Evolutionary conservation across 1,284 basidiomycete genomes (phyloP).

Genomic region (Puccinia coronata): DNA sequence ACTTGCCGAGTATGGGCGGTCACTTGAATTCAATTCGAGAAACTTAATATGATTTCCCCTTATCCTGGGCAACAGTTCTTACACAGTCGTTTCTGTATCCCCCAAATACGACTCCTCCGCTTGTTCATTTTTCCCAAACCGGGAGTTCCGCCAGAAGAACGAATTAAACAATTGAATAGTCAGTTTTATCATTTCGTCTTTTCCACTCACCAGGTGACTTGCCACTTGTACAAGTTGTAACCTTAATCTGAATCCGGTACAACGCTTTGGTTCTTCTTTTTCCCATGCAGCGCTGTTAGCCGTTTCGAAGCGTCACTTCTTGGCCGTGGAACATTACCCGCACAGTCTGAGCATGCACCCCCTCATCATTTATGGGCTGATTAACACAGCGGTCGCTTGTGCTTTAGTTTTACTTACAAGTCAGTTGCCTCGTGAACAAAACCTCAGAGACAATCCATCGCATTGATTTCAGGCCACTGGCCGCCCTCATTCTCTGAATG

Average conservation of each 20-base stretch:
- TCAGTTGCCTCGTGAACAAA: not conserved
- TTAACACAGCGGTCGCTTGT: slow-evolving; percentile 34
- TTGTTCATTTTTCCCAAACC: slow-evolving; percentile 36
- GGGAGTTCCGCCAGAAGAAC: slow-evolving; percentile 23
- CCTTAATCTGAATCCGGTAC: not conserved
- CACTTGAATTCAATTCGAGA: not conserved
- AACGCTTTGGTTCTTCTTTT: not conserved
- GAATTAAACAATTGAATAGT: slow-evolving; percentile 21
- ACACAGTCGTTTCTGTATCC: slow-evolving; percentile 7
- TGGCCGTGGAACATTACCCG: not conserved
- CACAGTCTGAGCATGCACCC: slow-evolving; percentile 26
- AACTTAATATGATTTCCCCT: not conserved
- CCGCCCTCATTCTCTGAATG: not conserved
- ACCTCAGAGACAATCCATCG: not conserved
- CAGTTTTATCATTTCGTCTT: not conserved
- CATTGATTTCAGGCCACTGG: not conserved
- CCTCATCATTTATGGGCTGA: slow-evolving; percentile 29
- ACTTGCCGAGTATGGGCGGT: not conserved
- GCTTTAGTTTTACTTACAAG: slow-evolving; percentile 20
- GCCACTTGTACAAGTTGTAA: not conserved
- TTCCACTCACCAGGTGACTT: not conserved
- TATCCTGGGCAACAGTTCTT: not conserved
- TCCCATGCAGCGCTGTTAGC: not conserved
- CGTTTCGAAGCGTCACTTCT: slow-evolving; percentile 20
- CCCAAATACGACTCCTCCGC: slow-evolving; percentile 23